Evolutionary conservation across 1,284 basidiomycete genomes (phyloP), one percentile per base, ranked within the genome.

Genomic region (Cryptococcus wingfieldii): DNA sequence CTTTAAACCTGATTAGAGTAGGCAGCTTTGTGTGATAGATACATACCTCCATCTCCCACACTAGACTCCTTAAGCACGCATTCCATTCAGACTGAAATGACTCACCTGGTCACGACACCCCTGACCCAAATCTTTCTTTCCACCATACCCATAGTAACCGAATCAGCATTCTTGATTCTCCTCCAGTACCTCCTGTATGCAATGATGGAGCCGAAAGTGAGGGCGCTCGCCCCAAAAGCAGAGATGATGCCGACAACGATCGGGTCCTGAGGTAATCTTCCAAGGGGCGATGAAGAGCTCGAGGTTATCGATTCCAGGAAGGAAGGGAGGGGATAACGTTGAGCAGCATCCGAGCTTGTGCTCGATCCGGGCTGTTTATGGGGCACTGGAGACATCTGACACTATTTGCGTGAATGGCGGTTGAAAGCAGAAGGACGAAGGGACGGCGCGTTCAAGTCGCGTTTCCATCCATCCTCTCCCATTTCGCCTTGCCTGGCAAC

Each of bases 41-140:
- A 28, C 76, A 62, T 25, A 77, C 74, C 66, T 57, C 75, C 86
- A 71, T 92, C 89, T 3, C 88, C 88, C 48, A 92, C 89, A 65
- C 89, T 90, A 65, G 47, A 9, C 52, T 56, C 43, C 56, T 51
- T 34, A 14, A 44, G 51, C 10, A 13, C 39, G 41, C 10, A 18
- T 18, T 16, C 18, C 47, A 3, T 47, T 23, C 23, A 25, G 23
- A 38, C 14, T 19, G 10, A 1, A 37, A 37, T 34, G 27, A 66
- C 81, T 65, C 67, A 88, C 87, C 80, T 84, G 5, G 87, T 88
- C 18, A 90, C 88, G 8, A 83, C 76, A 6, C 89, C 89, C 62
- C 82, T 84, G 41, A 90, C 78, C 85, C 85, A 86, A 48, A 80
- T 78, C 57, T 79, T 81, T 59, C 79, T 77, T n/a, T 74, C 68